These are phyloP conservation scores for Dissophora ornata DNA, from an alignment of 192 early-diverging fungal genomes.

Conservation along the genomic window DNA sequence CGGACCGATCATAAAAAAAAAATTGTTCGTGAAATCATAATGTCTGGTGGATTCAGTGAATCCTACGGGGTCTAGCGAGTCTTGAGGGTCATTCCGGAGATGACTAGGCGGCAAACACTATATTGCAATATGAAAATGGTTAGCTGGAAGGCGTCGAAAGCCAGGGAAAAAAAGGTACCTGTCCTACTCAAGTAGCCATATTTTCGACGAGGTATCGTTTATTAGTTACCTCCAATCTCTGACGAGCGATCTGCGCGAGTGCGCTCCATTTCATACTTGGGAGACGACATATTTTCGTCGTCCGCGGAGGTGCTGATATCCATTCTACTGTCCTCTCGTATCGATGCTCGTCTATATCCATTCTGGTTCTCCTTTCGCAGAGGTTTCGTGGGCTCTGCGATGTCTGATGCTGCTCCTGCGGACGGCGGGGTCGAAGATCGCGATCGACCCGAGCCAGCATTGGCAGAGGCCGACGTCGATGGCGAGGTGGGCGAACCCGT, in stretches of 20 bases:
- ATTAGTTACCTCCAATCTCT: conserved; percentile 32
- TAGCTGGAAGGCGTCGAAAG: too few relatives aligned
- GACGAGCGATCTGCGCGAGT: conserved; percentile 14
- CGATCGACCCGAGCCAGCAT: conserved; percentile 9
- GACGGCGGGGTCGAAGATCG: conserved; percentile 5
- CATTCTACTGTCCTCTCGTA: neutral
- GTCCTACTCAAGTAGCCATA: too few relatives aligned
- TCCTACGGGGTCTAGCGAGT: too few relatives aligned
- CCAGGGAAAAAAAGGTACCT: too few relatives aligned
- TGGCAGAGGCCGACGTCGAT: neutral
- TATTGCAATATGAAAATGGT: too few relatives aligned
- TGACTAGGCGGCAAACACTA: neutral
- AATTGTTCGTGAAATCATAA: too few relatives aligned
- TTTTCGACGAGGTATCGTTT: neutral
- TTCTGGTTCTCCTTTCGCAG: conserved; percentile 1
- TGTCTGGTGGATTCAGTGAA: too few relatives aligned
- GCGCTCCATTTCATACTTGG: conserved; percentile 16
- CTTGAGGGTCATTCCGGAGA: too few relatives aligned
- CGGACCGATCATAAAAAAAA: too few relatives aligned
- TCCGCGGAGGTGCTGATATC: conserved; percentile 8
- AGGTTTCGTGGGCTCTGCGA: neutral
- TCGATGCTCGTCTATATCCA: neutral
- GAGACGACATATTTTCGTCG: conserved; percentile 9
- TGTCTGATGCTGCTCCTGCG: neutral
- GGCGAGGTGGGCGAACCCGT: conserved; percentile 12